Conservation (phyloP, 805 yeast species). For the Suhomyces vadensis region DNA sequence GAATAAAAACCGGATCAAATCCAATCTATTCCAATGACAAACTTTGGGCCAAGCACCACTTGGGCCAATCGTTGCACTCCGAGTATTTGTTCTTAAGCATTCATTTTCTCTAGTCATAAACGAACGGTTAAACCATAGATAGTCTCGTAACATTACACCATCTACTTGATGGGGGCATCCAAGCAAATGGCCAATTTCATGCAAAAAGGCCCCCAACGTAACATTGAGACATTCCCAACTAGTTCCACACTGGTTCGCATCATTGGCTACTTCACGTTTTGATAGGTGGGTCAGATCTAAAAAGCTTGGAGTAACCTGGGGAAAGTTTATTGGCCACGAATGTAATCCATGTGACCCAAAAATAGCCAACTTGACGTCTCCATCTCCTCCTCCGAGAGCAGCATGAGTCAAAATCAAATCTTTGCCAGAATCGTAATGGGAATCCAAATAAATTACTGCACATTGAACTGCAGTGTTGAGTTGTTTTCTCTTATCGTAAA, state of each 20-base stretch:
- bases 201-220: slow-evolving; percentile 92
- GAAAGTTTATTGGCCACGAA: slow-evolving; percentile 88
- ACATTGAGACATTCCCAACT: slow-evolving; percentile 88
- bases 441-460: slow-evolving; percentile 82
- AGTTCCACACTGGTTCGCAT: slow-evolving; percentile 77
- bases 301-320: slow-evolving; percentile 66
- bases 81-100: slow-evolving; percentile 52
- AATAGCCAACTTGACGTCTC: slow-evolving; percentile 72
- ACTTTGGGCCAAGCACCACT: slow-evolving; percentile 53
- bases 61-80: slow-evolving; percentile 46
- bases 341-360: slow-evolving; percentile 92
- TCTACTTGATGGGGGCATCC: slow-evolving; percentile 91
- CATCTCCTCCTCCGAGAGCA: slow-evolving; percentile 88
- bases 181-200: slow-evolving; percentile 87
- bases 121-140: slow-evolving; percentile 74
- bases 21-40: slow-evolving; percentile 87
- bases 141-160: slow-evolving; percentile 91
- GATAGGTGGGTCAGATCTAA: slow-evolving; percentile 69
- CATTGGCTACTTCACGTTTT: slow-evolving; percentile 82
- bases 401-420: slow-evolving; percentile 81
- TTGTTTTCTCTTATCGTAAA: slow-evolving; percentile 39
- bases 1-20: slow-evolving; percentile 69
- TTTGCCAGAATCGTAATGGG: slow-evolving; percentile 70
- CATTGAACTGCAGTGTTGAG: slow-evolving; percentile 67
- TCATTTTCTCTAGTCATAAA: slow-evolving; percentile 71